These are phyloP conservation scores for Aspergillus fischeri DNA, from an alignment of 2,329 filamentous ascomycete species.

Conservation along the genomic window DNA sequence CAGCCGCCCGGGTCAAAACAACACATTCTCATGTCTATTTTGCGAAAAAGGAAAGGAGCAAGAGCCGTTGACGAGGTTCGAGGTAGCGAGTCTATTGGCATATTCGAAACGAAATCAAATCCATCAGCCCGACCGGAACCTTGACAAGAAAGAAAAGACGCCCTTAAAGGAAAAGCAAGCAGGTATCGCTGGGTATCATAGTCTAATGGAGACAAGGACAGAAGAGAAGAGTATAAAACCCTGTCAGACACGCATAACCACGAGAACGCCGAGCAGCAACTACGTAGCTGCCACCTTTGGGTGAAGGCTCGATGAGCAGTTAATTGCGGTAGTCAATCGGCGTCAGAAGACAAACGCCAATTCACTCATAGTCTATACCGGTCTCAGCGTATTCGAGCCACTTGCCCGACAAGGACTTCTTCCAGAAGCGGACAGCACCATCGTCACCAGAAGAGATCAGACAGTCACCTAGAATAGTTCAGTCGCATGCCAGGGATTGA, in stretches of 20 bases:
- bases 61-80: neutral
- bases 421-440: constrained; percentile 42
- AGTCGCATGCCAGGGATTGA: neutral
- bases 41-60: neutral
- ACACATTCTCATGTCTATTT: neutral
- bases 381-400: constrained; percentile 44
- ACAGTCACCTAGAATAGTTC: constrained; percentile 34
- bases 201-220: constrained; percentile 12
- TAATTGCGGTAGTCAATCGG: neutral
- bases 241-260: neutral
- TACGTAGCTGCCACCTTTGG: neutral
- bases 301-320: neutral
- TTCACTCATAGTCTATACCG: constrained; percentile 33
- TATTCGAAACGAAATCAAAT: neutral
- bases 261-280: neutral
- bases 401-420: constrained; percentile 39
- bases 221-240: neutral
- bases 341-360: neutral
- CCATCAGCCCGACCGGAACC: neutral
- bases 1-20: neutral
- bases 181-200: constrained; percentile 19
- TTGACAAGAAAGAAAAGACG: neutral
- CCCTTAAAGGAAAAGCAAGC: neutral
- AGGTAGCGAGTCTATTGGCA: neutral
- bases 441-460: constrained; percentile 43